These are phyloP conservation scores for Pneumocystis sp. DNA, from an alignment of 1,139 yeast species.

Conservation along the genomic window DNA sequence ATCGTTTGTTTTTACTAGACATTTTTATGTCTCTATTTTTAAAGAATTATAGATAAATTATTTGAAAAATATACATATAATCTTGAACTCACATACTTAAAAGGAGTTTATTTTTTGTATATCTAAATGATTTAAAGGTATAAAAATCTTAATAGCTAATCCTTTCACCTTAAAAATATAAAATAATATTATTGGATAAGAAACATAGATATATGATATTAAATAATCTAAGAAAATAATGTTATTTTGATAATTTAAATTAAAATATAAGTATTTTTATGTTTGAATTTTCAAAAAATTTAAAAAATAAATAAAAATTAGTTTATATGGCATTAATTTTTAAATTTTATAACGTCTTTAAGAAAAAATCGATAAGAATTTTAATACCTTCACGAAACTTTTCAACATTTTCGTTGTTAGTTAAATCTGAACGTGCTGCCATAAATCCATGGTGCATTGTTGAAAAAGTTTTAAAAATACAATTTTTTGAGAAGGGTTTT, in stretches of 20 bases:
- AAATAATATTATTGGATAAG: too few relatives aligned
- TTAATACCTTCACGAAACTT: neutral
- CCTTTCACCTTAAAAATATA: too few relatives aligned
- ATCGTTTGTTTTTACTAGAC: neutral
- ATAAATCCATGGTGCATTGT: constrained; percentile 3
- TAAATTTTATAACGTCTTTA: neutral
- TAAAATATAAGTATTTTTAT: neutral
- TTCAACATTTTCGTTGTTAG: neutral
- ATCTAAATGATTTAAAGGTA: too few relatives aligned
- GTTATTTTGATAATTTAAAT: neutral
- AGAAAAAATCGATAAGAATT: neutral
- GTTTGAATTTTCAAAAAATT: neutral
- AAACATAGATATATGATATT: too few relatives aligned
- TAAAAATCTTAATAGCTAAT: too few relatives aligned
- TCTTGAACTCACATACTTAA: too few relatives aligned
- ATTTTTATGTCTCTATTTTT: neutral
- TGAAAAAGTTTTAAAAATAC: neutral
- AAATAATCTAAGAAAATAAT: too few relatives aligned
- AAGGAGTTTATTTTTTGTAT: too few relatives aligned
- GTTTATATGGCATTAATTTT: neutral
- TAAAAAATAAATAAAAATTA: neutral
- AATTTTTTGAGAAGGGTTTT: neutral
- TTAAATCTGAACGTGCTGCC: constrained; percentile 2
- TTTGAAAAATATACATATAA: neutral
- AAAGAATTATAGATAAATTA: neutral